A percentile compares a stretch with the other conserved stretches of the same genome.
Evolutionary conservation across 106 monocot genomes (phyloP).

Genomic region (Phalaenopsis aphrodite): DNA sequence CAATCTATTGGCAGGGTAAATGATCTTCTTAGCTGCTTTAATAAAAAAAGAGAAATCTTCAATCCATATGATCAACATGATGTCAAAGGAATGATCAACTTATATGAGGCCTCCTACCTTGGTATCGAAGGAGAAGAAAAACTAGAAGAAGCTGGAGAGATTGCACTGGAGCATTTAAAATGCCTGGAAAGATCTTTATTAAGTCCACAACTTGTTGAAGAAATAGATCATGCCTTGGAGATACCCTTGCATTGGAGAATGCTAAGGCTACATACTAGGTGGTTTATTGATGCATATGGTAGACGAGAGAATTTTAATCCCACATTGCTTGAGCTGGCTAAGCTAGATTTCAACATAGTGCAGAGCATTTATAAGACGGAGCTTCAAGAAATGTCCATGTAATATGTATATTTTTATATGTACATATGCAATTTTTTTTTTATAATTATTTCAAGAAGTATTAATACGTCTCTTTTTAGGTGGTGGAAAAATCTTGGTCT

Average conservation of each 20-base stretch:
- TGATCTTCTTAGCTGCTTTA: conserved; percentile 14
- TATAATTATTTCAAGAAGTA: neutral
- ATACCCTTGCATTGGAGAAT: conserved; percentile 50
- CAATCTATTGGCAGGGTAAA: neutral
- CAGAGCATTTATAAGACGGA: conserved; percentile 31
- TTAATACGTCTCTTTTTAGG: conserved; percentile 12
- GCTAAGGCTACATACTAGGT: conserved; percentile 28
- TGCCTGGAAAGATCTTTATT: neutral
- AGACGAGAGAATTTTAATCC: conserved; percentile 13
- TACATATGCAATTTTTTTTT: neutral
- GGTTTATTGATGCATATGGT: conserved; percentile 35
- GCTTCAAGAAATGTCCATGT: conserved; percentile 10
- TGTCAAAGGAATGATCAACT: conserved; percentile 14
- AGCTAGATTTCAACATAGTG: conserved; percentile 45
- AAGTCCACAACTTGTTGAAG: conserved; percentile 6
- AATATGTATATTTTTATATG: neutral
- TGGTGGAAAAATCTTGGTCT: conserved; percentile 44
- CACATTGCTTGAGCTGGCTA: conserved; percentile 37
- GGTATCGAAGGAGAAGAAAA: conserved; percentile 18
- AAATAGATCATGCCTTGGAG: conserved; percentile 37
- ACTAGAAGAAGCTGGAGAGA: conserved; percentile 19
- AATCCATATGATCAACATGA: neutral
- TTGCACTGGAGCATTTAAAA: conserved; percentile 5
- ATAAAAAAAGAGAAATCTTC: conserved; percentile 3
- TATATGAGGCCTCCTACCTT: conserved; percentile 36